Conservation (phyloP, 768 basidiomycete species). For the Leucocoprinus sp. region DNA sequence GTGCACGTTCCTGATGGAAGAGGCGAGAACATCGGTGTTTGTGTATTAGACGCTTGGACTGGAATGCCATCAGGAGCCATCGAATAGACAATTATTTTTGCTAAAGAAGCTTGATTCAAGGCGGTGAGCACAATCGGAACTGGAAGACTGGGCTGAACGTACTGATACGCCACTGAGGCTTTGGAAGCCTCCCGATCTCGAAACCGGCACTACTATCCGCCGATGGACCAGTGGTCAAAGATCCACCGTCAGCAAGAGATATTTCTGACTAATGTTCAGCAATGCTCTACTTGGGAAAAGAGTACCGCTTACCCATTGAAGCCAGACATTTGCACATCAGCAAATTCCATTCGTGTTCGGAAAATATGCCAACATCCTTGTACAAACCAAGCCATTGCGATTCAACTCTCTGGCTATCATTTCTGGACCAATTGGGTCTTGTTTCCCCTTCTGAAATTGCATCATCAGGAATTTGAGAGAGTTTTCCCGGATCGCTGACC, state of each 20-base stretch:
- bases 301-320: constrained; percentile 56
- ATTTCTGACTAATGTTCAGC: constrained; percentile 40
- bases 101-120: constrained; percentile 53
- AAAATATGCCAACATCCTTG: constrained; percentile 82
- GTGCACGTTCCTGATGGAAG: constrained; percentile 55
- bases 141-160: constrained; percentile 22
- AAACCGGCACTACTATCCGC: constrained; percentile 68
- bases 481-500: constrained; percentile 62
- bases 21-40: constrained; percentile 73
- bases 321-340: constrained; percentile 86
- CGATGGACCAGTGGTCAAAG: constrained; percentile 65
- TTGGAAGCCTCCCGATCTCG: constrained; percentile 66
- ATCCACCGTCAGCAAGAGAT: constrained; percentile 64
- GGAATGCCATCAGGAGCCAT: constrained; percentile 64
- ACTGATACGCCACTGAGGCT: constrained; percentile 70
- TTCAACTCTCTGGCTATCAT: constrained; percentile 23
- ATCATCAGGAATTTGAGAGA: constrained; percentile 64
- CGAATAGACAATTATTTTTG: constrained; percentile 82
- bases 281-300: constrained; percentile 4
- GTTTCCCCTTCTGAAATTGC: constrained; percentile 54
- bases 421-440: constrained; percentile 45
- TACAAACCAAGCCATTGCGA: constrained; percentile 64
- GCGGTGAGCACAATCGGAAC: constrained; percentile 10
- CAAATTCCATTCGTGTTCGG: constrained; percentile 74
- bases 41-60: constrained; percentile 47